Percentiles rank a stretch among this genome's conserved stretches.
These are phyloP conservation scores for Diddensiella santjacobensis DNA, from an alignment of 805 yeast species.

Conservation along the genomic window DNA sequence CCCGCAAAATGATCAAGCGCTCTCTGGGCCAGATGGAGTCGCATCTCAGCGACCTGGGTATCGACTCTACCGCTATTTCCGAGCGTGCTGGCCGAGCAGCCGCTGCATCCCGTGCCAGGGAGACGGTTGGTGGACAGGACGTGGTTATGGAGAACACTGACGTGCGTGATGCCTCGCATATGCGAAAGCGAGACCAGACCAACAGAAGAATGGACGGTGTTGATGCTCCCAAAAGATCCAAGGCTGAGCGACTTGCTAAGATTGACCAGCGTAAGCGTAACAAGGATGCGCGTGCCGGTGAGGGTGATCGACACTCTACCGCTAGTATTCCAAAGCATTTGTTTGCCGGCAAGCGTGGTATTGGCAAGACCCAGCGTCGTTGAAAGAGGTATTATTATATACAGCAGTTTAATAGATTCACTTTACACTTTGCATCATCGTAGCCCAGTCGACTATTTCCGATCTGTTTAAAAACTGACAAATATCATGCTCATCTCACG, in stretches of 20 bases:
- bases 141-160: conserved; percentile 51
- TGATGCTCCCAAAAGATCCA: conserved; percentile 74
- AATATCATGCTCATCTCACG: no score
- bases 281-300: conserved; percentile 89
- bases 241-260: conserved; percentile 84
- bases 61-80: conserved; percentile 68
- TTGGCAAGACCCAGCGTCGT: conserved; percentile 89
- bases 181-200: conserved; percentile 55
- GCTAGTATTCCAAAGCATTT: conserved; percentile 89
- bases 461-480: no score
- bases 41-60: conserved; percentile 87
- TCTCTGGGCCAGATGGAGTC: conserved; percentile 75
- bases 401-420: background rate
- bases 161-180: conserved; percentile 38
- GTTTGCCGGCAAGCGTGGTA: conserved; percentile 95
- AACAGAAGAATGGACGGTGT: conserved; percentile 80
- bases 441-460: no score
- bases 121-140: conserved; percentile 63
- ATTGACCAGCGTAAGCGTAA: conserved; percentile 91
- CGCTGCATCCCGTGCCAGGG: conserved; percentile 19
- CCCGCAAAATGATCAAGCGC: conserved; percentile 64
- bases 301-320: conserved; percentile 86
- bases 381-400: conserved; percentile 35
- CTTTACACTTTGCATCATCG: no score
- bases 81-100: conserved; percentile 40